Evolutionary conservation across 129 eudicot species (phyloP).

Genomic region (Lonicera japonica): DNA sequence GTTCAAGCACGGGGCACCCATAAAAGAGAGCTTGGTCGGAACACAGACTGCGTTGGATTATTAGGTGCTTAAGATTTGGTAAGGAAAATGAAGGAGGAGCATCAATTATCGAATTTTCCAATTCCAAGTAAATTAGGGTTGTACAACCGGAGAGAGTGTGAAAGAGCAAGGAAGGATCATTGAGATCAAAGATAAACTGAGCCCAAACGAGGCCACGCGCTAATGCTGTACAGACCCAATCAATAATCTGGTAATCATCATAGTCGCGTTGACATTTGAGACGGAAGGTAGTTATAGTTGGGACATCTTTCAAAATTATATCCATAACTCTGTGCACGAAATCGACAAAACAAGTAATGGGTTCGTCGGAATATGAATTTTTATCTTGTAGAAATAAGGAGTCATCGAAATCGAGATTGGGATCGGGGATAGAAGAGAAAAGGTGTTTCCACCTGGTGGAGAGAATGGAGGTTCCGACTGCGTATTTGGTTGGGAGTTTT

Average conservation of each 20-base stretch:
- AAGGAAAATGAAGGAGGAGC: background rate
- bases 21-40: background rate
- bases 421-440: background rate
- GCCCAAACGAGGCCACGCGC: background rate
- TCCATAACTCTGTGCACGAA: background rate
- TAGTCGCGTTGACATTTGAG: background rate
- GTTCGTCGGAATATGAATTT: background rate
- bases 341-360: background rate
- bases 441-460: background rate
- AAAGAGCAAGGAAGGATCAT: background rate
- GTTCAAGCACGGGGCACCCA: background rate
- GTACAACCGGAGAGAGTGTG: background rate
- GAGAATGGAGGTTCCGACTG: background rate
- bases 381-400: background rate
- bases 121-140: background rate
- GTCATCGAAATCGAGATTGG: background rate
- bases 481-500: background rate
- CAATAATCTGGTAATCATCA: background rate
- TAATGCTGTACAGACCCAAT: background rate
- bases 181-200: too few species aligned
- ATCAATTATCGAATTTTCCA: background rate
- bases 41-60: background rate
- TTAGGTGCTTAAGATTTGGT: background rate
- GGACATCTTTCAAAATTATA: background rate
- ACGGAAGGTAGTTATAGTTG: background rate